These are phyloP conservation scores for Suillus fuscotomentosus DNA, from an alignment of 768 basidiomycete species.

Conservation along the genomic window DNA sequence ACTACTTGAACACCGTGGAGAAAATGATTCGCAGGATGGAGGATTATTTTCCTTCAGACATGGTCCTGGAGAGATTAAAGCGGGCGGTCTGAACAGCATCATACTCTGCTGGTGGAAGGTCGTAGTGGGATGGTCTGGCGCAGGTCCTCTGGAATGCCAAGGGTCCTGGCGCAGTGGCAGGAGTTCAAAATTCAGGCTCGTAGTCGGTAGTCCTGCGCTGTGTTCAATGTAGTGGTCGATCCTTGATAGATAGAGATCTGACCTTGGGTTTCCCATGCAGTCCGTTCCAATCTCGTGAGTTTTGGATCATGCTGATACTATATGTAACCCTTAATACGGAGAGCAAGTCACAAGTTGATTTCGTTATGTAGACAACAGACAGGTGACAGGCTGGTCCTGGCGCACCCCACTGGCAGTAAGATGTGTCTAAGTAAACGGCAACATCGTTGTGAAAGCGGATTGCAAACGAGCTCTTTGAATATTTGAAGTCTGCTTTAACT, in stretches of 20 bases:
- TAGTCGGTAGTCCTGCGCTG: too few relatives aligned
- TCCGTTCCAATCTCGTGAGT: background rate
- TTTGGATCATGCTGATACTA: background rate
- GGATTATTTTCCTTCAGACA: slow-evolving; percentile 19
- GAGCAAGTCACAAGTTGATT: background rate
- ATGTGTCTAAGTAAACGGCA: background rate
- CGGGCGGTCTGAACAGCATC: background rate
- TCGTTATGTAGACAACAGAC: background rate
- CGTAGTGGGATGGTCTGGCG: too few relatives aligned
- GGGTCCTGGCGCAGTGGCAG: too few relatives aligned
- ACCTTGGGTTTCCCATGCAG: too few relatives aligned
- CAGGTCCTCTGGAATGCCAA: too few relatives aligned
- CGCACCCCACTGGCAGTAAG: too few relatives aligned
- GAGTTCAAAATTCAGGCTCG: too few relatives aligned
- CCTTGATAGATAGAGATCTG: too few relatives aligned
- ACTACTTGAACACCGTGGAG: slow-evolving; percentile 26
- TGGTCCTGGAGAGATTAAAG: background rate
- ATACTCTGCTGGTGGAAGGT: too few relatives aligned
- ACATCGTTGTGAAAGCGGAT: background rate
- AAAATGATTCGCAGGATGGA: slow-evolving; percentile 22
- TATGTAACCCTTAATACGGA: background rate
- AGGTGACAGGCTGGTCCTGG: background rate
- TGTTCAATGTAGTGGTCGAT: too few relatives aligned
- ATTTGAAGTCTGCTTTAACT: background rate
- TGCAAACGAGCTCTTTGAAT: background rate